phyloP scores from a whole-genome alignment of 352 stramenopile genomes.

The Pythium periplocum region DNA sequence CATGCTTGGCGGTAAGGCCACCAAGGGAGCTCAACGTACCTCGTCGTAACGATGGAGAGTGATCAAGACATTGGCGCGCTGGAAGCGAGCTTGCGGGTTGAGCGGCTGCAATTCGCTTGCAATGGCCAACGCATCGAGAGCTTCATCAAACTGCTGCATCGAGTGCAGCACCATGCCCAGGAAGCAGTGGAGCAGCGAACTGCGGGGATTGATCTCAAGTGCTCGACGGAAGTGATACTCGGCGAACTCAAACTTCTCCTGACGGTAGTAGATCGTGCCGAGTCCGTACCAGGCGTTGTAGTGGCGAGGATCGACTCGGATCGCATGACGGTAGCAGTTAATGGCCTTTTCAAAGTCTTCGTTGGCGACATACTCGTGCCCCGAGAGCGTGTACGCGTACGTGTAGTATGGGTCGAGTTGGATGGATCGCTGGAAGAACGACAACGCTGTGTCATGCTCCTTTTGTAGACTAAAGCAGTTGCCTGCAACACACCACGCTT shows the following conservation, averaged over 20 bases:
- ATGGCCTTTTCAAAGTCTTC: slow-evolving; percentile 98
- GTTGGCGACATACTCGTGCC: slow-evolving; percentile 97
- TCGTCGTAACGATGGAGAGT: slow-evolving; percentile 90
- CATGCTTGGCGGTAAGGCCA: not conserved
- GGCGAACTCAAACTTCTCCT: slow-evolving; percentile 97
- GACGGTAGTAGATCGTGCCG: slow-evolving; percentile 94
- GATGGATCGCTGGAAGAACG: slow-evolving; percentile 95
- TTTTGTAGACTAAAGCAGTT: slow-evolving; percentile 99
- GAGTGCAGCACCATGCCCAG: slow-evolving; percentile 94
- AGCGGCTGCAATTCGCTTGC: slow-evolving; percentile 88
- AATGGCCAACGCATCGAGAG: slow-evolving; percentile 84
- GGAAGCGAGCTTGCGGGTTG: slow-evolving; percentile 93
- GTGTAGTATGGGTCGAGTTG: slow-evolving; percentile 94
- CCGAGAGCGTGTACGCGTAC: slow-evolving; percentile 97
- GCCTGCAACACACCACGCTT: slow-evolving; percentile 95
- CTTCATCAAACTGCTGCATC: slow-evolving; percentile 87
- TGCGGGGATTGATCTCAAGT: slow-evolving; percentile 92
- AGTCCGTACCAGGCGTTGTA: slow-evolving; percentile 93
- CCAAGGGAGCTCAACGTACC: slow-evolving; percentile 13
- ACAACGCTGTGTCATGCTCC: slow-evolving; percentile 94
- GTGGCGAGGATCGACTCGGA: slow-evolving; percentile 89
- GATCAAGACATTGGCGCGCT: slow-evolving; percentile 93
- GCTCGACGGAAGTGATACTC: slow-evolving; percentile 96
- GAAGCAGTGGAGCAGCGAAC: slow-evolving; percentile 93
- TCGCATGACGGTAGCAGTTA: slow-evolving; percentile 93